phyloP scores from a whole-genome alignment of 2,329 filamentous ascomycete species.

The Monilinia fructicola region DNA sequence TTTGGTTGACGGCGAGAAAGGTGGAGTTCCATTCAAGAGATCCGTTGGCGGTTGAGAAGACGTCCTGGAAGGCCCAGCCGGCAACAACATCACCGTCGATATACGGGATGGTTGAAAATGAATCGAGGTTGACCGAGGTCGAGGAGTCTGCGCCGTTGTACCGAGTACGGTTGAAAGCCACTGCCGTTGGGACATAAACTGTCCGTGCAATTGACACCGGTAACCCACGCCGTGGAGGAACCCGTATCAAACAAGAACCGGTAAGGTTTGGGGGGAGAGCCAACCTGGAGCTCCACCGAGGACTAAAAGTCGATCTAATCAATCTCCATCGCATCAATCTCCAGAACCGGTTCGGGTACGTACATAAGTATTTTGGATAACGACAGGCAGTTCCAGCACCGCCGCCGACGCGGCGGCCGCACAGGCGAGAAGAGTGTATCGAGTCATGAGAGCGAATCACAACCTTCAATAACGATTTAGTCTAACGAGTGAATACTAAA shows the following conservation, averaged over 20 bases:
- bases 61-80: constrained; percentile 1
- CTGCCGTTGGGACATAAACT: neutral
- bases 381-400: constrained; percentile 8
- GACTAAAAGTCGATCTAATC: neutral
- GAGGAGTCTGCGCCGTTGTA: constrained; percentile 6
- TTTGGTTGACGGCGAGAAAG: constrained; percentile 3
- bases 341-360: neutral
- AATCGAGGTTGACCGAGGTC: neutral
- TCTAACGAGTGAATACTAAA: neutral
- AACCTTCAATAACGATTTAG: neutral
- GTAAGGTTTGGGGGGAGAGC: constrained; percentile 17
- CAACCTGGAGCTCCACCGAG: constrained; percentile 6
- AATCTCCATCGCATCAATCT: neutral
- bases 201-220: neutral
- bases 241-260: constrained; percentile 15
- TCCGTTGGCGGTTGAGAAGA: neutral
- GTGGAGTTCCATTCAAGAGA: constrained; percentile 17
- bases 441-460: neutral
- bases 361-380: constrained; percentile 5
- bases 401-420: constrained; percentile 3
- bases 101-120: neutral
- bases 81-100: neutral
- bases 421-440: neutral
- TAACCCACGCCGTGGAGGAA: constrained; percentile 7
- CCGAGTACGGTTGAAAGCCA: neutral